phyloP scores from a whole-genome alignment of 2,329 filamentous ascomycete species.

The Aspergillus terreus region DNA sequence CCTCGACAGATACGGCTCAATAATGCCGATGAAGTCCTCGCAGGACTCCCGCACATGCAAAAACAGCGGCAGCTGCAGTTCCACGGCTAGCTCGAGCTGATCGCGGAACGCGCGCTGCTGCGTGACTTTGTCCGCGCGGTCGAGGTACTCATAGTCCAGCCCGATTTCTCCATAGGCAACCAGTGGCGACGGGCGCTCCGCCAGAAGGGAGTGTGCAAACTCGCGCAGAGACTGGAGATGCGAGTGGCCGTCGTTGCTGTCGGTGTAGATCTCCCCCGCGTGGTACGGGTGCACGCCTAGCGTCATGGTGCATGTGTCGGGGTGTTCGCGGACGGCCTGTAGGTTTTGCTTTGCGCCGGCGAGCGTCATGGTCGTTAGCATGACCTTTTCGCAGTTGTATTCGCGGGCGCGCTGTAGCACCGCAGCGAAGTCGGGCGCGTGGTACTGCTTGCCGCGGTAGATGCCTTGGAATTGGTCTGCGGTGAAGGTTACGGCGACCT shows the following conservation, averaged over 20 bases:
- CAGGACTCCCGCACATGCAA: conserved; percentile 40
- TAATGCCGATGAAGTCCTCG: conserved; percentile 41
- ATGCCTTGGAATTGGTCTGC: conserved; percentile 46
- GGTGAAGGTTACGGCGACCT: conserved; percentile 29
- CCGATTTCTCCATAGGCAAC: conserved; percentile 50
- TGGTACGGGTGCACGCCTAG: conserved; percentile 53
- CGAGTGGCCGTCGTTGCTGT: background rate
- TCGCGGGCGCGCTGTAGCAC: conserved; percentile 18
- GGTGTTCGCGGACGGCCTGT: conserved; percentile 28
- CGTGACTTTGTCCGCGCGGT: conserved; percentile 40
- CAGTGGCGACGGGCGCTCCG: conserved; percentile 27
- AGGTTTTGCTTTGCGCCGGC: conserved; percentile 40
- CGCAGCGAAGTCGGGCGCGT: conserved; percentile 43
- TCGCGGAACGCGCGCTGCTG: conserved; percentile 41
- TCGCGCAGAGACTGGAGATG: conserved; percentile 17
- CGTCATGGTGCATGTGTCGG: conserved; percentile 43
- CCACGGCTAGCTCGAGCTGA: conserved; percentile 40
- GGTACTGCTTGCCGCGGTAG: conserved; percentile 50
- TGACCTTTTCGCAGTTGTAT: conserved; percentile 19
- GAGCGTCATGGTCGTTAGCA: conserved; percentile 38
- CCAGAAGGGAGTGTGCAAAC: conserved; percentile 19
- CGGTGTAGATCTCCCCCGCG: conserved; percentile 40
- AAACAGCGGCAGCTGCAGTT: conserved; percentile 30
- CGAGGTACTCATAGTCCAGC: conserved; percentile 48
- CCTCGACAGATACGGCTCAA: conserved; percentile 37